phyloP scores from a whole-genome alignment of 1,284 basidiomycete genomes.

The Gomphus sp. region DNA sequence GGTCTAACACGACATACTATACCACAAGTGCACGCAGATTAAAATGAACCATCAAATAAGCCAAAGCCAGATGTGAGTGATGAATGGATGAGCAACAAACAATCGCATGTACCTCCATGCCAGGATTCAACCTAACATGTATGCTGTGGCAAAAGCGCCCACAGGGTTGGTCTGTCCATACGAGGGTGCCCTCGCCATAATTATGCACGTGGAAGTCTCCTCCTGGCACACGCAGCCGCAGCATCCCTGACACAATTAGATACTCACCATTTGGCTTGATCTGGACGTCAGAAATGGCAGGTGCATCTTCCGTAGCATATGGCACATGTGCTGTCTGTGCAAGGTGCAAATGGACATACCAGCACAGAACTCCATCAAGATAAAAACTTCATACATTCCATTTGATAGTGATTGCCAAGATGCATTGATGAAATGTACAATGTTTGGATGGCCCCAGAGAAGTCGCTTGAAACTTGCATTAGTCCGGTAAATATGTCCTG shows the following conservation, averaged over 20 bases:
- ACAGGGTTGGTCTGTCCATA: background rate
- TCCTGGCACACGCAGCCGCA: background rate
- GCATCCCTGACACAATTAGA: background rate
- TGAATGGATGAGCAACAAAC: too few species aligned
- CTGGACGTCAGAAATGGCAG: background rate
- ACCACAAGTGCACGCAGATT: background rate
- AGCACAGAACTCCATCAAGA: too few species aligned
- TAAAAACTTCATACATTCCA: too few species aligned
- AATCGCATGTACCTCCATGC: too few species aligned
- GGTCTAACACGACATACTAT: background rate
- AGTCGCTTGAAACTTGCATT: slow-evolving; percentile 73
- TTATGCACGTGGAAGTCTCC: background rate
- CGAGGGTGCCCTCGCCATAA: background rate
- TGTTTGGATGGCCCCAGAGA: slow-evolving; percentile 84
- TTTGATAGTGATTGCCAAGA: slow-evolving; percentile 80
- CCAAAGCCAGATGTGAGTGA: background rate
- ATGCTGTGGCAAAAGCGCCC: background rate
- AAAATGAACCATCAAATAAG: too few species aligned
- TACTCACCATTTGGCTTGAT: background rate
- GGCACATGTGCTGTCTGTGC: background rate
- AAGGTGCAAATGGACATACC: background rate
- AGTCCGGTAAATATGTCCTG: too few species aligned
- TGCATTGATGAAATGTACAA: slow-evolving; percentile 93
- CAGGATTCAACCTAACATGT: too few species aligned
- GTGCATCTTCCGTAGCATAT: too few species aligned